Evolutionary conservation across 2,329 filamentous ascomycete species (phyloP), one percentile per base, ranked within the genome.

Genomic region (Colletotrichum noveboracense): DNA sequence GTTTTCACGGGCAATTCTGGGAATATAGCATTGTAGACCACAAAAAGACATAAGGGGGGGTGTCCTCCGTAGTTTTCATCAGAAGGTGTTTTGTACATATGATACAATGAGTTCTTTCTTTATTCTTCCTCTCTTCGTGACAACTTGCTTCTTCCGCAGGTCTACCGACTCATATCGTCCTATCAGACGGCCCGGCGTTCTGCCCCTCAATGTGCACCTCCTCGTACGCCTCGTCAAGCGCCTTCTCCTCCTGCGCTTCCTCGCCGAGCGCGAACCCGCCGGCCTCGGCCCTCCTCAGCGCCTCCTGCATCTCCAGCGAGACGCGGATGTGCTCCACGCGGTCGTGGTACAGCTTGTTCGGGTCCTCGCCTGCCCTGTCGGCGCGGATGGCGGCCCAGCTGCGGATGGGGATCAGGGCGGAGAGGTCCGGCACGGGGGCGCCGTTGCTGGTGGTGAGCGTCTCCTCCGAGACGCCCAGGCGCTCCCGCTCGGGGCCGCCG

Each of bases 391-490:
- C 60, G 69, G 82, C 84, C 76, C 87, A 86, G 26, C 87, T 80
- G 6, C 85, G 85, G 76, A 85, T 84, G 70, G 83, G 81, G 21
- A 88, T 83, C 10, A 88, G 74, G 32, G 85, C 81, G 30, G 85
- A 85, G 61, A 83, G 80, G 61, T 84, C 81, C n/a, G 43, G 43
- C 43, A 48, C 43, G 6, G 43, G 43, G 6, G 4, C 1, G 43
- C 43, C 43, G 43, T 48, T 5, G 43, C 43, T 48, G 66, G 83
- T 82, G 12, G 85, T 78, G 60, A 83, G 79, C 77, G 80, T 83
- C 18, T 85, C 84, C 66, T 83, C 9, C 16, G 56, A 80, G 74
- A 98, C 81, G 0, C 95, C 94, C 66, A 97, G 83, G 24, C 86
- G 86, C 74, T 88, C 86, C 76, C 95, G 88, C 87, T 98, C 89